phyloP scores from a whole-genome alignment of 2,329 filamentous ascomycete genomes.

The Cordyceps cateniannulata region DNA sequence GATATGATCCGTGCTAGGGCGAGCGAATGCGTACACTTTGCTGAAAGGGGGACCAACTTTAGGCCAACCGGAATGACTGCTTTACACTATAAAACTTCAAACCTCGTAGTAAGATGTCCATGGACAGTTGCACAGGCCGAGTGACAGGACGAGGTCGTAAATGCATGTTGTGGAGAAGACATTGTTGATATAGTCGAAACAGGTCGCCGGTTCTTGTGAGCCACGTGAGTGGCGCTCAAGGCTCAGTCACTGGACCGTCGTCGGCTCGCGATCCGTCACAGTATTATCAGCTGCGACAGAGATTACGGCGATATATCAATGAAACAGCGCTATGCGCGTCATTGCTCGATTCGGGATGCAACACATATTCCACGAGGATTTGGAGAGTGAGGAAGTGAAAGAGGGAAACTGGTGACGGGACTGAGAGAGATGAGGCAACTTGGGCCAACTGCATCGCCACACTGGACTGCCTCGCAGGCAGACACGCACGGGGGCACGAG shows the following conservation, averaged over 20 bases:
- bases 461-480: slow-evolving; percentile 3
- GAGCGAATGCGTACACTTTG: neutral
- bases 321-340: slow-evolving; percentile 2
- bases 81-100: neutral
- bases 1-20: too few species aligned
- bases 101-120: neutral
- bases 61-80: neutral
- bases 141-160: slow-evolving; percentile 4
- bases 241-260: slow-evolving; percentile 6
- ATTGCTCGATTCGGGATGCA: neutral
- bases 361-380: neutral
- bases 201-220: neutral
- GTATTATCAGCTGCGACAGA: slow-evolving; percentile 2
- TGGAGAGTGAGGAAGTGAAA: neutral
- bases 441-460: neutral
- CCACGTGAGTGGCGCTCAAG: slow-evolving; percentile 11
- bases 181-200: neutral
- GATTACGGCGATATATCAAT: slow-evolving; percentile 1
- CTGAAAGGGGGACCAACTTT: neutral
- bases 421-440: neutral
- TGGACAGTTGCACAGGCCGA: neutral
- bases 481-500: neutral
- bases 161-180: neutral
- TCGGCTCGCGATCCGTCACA: neutral
- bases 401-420: neutral